These are phyloP conservation scores for Endothia cerciana DNA, from an alignment of 2,329 filamentous ascomycete genomes.

Conservation along the genomic window DNA sequence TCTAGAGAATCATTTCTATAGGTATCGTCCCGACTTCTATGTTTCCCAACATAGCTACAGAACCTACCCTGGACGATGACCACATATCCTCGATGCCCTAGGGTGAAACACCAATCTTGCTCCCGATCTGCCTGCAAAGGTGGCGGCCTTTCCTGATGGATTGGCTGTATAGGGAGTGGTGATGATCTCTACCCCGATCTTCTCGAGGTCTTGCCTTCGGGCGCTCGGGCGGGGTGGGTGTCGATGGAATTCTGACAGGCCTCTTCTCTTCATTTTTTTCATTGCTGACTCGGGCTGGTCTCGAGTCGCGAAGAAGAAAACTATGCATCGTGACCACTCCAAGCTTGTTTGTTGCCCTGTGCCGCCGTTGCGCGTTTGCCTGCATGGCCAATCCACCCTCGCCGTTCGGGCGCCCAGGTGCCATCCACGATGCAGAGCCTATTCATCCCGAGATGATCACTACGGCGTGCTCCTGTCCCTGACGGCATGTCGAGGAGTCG, in stretches of 20 bases:
- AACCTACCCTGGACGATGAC: slow-evolving; percentile 96
- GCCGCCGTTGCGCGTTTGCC: background rate
- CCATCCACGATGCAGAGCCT: background rate
- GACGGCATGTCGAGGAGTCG: background rate
- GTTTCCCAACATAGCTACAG: slow-evolving; percentile 91
- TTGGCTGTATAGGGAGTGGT: slow-evolving; percentile 80
- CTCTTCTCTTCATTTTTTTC: slow-evolving; percentile 42
- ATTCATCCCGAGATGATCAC: too few relatives aligned
- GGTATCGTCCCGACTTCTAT: slow-evolving; percentile 87
- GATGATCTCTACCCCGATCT: slow-evolving; percentile 87
- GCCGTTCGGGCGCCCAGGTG: background rate
- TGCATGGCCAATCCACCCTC: background rate
- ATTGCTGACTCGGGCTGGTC: slow-evolving; percentile 25
- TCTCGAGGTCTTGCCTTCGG: slow-evolving; percentile 71
- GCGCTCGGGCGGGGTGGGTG: slow-evolving; percentile 78
- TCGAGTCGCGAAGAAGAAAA: slow-evolving; percentile 26
- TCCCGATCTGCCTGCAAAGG: slow-evolving; percentile 66
- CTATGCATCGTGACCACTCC: background rate
- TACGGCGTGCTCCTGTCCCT: too few relatives aligned
- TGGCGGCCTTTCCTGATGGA: slow-evolving; percentile 49
- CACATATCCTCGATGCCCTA: slow-evolving; percentile 82
- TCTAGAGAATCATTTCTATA: slow-evolving; percentile 97
- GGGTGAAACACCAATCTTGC: slow-evolving; percentile 74
- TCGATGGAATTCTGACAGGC: slow-evolving; percentile 90
- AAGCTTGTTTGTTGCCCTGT: too few relatives aligned